Evolutionary conservation across 140 eudicot species (phyloP).

Genomic region (Ambrosia hybrid): DNA sequence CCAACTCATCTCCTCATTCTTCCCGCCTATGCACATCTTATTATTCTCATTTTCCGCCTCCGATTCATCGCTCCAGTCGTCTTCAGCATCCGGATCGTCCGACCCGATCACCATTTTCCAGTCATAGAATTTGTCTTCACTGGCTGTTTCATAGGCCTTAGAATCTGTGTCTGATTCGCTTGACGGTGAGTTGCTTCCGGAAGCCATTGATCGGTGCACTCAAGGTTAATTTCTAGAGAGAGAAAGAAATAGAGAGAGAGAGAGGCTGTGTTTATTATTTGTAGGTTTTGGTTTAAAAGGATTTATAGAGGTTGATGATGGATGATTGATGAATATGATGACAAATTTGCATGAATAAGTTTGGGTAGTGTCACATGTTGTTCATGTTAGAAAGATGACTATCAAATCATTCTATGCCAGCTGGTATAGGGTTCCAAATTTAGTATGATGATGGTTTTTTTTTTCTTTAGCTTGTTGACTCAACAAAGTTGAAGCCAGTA

Average conservation of each 20-base stretch:
- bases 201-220: slow-evolving; percentile 10
- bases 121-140: background rate
- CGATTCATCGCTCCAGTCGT: background rate
- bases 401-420: too few species aligned
- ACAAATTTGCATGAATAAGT: too few species aligned
- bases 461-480: too few species aligned
- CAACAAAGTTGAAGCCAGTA: too few species aligned
- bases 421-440: too few species aligned
- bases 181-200: background rate
- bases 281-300: background rate
- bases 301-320: background rate
- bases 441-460: too few species aligned
- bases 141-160: background rate
- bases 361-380: too few species aligned
- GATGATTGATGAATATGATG: too few species aligned
- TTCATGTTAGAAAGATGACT: too few species aligned
- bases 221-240: background rate
- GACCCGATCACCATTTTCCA: background rate
- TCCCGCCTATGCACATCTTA: slow-evolving; percentile 1
- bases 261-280: background rate
- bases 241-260: background rate
- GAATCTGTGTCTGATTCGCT: slow-evolving; percentile 3
- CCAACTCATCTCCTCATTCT: background rate
- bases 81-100: background rate
- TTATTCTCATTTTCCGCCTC: background rate